phyloP scores from a whole-genome alignment of 805 yeast species.

The Candida pseudofarinosa region DNA sequence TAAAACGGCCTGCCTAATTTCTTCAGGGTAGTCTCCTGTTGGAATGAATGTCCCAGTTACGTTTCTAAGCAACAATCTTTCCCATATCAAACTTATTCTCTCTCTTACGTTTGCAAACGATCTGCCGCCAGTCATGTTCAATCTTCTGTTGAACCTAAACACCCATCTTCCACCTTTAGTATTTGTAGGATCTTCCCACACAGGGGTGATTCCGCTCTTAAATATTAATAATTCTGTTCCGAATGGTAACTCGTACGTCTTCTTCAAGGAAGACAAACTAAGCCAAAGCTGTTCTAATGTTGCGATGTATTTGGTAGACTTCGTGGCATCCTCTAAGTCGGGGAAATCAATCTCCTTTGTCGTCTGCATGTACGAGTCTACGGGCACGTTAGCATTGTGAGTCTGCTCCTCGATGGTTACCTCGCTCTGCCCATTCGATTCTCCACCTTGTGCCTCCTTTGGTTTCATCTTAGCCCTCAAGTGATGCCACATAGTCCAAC shows the following conservation, averaged over 20 bases:
- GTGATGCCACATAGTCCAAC: slow-evolving; percentile 52
- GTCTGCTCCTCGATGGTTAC: slow-evolving; percentile 10
- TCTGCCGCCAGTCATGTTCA: slow-evolving; percentile 11
- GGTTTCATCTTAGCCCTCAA: slow-evolving; percentile 24
- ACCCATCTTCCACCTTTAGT: slow-evolving; percentile 62
- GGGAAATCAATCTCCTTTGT: slow-evolving; percentile 42
- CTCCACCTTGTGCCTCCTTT: slow-evolving; percentile 9
- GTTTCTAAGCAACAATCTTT: slow-evolving; percentile 48
- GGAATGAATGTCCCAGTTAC: slow-evolving; percentile 49
- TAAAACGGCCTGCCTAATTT: slow-evolving; percentile 34
- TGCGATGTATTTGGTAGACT: slow-evolving; percentile 31
- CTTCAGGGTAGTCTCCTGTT: slow-evolving; percentile 25
- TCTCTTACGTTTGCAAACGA: slow-evolving; percentile 20
- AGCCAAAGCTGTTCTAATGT: slow-evolving; percentile 54
- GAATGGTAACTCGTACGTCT: slow-evolving; percentile 32
- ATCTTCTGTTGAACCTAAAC: slow-evolving; percentile 43
- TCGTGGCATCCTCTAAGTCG: slow-evolving; percentile 13
- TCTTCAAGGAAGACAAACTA: slow-evolving; percentile 36
- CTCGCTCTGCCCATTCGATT: slow-evolving; percentile 11
- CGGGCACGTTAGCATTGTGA: slow-evolving; percentile 22
- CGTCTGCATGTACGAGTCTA: slow-evolving; percentile 44
- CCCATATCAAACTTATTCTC: slow-evolving; percentile 48
- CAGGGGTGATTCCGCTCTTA: slow-evolving; percentile 57
- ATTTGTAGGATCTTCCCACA: slow-evolving; percentile 66
- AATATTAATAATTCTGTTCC: slow-evolving; percentile 56